These are phyloP conservation scores for Mycena rosella DNA, from an alignment of 768 basidiomycete genomes.

Conservation along the genomic window DNA sequence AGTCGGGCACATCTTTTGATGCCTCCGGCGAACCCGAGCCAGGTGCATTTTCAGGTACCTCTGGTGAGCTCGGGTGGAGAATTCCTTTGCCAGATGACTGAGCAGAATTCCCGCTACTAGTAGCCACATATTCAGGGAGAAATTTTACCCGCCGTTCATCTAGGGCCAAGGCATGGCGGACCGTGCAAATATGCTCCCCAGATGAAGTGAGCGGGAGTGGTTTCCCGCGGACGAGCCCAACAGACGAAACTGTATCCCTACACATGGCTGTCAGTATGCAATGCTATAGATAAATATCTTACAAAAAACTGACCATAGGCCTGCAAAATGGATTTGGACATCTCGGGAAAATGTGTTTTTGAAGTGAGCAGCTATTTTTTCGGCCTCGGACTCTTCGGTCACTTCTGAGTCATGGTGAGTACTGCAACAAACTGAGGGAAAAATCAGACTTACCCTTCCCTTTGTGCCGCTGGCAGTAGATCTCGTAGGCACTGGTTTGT, in stretches of 20 bases:
- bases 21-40: no score
- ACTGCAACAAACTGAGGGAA: no score
- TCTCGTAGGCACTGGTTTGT: background rate
- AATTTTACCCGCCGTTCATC: conserved; percentile 18
- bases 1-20: no score
- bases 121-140: conserved; percentile 16
- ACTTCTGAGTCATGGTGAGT: no score
- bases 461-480: no score
- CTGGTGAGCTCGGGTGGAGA: no score
- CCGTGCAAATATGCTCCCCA: conserved; percentile 10
- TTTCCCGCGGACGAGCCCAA: background rate
- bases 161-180: conserved; percentile 14
- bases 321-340: background rate
- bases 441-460: no score
- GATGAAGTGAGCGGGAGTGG: conserved; percentile 8
- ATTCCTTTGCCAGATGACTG: background rate
- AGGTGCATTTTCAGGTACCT: no score
- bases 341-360: no score
- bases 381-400: no score
- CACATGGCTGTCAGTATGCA: background rate
- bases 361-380: no score
- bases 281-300: background rate
- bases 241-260: conserved; percentile 14
- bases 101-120: background rate
- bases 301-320: background rate